phyloP scores from a whole-genome alignment of 192 early-diverging fungal species.

The Thoreauomyces humboldtii region DNA sequence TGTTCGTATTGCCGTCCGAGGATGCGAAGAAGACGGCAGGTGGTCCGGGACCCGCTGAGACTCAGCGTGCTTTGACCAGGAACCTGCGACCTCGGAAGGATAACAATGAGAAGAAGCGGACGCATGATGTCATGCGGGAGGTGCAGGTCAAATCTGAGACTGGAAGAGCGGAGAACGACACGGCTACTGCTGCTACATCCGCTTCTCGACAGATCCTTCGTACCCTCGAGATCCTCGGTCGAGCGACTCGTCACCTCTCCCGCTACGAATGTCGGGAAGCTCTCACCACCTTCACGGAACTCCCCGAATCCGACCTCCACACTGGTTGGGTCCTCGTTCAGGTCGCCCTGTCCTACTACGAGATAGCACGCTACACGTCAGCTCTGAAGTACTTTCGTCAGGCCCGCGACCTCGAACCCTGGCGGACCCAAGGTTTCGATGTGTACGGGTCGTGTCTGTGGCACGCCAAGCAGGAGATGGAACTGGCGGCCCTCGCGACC shows the following conservation, averaged over 20 bases:
- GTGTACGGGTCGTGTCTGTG: conserved; percentile 81
- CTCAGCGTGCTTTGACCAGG: too few species aligned
- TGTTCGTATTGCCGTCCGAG: background rate
- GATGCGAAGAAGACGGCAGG: too few species aligned
- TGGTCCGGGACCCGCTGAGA: too few species aligned
- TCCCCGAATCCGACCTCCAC: conserved; percentile 12
- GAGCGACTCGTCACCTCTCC: conserved; percentile 16
- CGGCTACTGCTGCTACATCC: too few species aligned
- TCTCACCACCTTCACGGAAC: conserved; percentile 6
- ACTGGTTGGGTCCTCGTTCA: conserved; percentile 34
- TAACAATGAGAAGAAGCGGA: too few species aligned
- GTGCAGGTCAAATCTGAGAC: too few species aligned
- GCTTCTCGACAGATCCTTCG: too few species aligned
- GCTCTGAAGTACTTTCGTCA: conserved; percentile 22
- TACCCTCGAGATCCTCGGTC: conserved; percentile 8
- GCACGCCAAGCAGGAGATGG: conserved; percentile 73
- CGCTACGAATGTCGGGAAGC: conserved; percentile 26
- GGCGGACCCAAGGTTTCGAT: conserved; percentile 76
- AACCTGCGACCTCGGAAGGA: too few species aligned
- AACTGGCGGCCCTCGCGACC: conserved; percentile 71
- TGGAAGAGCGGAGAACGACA: too few species aligned
- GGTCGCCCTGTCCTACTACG: conserved; percentile 54
- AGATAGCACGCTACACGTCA: conserved; percentile 45
- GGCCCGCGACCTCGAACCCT: conserved; percentile 62
- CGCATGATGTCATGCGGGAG: too few species aligned